phyloP scores from a whole-genome alignment of 805 yeast species.

The Candida methanosorbosa region DNA sequence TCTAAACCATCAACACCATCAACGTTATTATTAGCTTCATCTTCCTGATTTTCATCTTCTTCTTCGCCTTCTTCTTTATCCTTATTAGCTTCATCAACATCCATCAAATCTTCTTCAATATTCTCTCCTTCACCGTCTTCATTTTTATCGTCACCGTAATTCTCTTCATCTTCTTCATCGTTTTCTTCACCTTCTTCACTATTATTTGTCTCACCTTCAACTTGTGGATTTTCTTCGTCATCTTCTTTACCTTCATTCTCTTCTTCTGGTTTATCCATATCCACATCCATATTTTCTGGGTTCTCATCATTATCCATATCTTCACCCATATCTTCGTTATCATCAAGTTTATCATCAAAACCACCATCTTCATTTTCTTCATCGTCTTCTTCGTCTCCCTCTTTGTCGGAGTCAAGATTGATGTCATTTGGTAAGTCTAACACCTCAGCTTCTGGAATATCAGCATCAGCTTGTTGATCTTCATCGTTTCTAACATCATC shows the following conservation, averaged over 20 bases:
- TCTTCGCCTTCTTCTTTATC: conserved; percentile 12
- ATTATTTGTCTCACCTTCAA: conserved; percentile 1
- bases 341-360: conserved; percentile 13
- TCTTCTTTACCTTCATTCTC: conserved; percentile 16
- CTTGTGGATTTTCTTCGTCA: conserved; percentile 8
- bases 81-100: conserved; percentile 21
- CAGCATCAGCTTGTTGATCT: conserved; percentile 57
- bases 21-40: conserved; percentile 1
- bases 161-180: conserved; percentile 18
- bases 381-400: conserved; percentile 31
- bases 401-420: conserved; percentile 77
- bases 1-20: conserved; percentile 17
- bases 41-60: conserved; percentile 3
- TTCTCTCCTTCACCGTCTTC: conserved; percentile 18
- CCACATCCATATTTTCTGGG: neutral
- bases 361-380: conserved; percentile 23
- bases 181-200: conserved; percentile 16
- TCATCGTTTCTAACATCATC: conserved; percentile 68
- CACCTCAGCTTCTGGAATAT: conserved; percentile 78
- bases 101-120: conserved; percentile 17
- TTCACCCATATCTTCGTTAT: conserved; percentile 10
- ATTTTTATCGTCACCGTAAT: conserved; percentile 21
- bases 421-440: conserved; percentile 89
- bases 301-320: conserved; percentile 14
- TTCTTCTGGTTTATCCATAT: no score